Conservation (phyloP, 2,329 filamentous ascomycete species). For the Colletotrichum sp. region DNA sequence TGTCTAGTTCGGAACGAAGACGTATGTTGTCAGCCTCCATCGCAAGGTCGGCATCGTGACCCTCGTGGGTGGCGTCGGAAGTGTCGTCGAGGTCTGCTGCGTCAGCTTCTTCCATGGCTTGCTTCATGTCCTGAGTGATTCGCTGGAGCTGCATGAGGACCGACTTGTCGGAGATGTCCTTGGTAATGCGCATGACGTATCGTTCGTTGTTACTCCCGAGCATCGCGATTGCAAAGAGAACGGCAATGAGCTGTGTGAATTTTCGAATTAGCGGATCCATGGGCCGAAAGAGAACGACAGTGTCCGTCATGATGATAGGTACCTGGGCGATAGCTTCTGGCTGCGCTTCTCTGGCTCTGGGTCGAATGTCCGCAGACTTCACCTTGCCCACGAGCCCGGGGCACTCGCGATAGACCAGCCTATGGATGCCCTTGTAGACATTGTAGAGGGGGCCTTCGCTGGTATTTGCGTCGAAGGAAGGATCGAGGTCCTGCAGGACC, state of each 20-base stretch:
- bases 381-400: conserved; percentile 57
- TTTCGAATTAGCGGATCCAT: conserved; percentile 25
- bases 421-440: conserved; percentile 59
- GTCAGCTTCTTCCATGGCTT: conserved; percentile 36
- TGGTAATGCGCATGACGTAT: conserved; percentile 53
- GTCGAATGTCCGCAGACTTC: conserved; percentile 60
- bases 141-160: conserved; percentile 51
- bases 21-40: conserved; percentile 61
- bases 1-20: conserved; percentile 56
- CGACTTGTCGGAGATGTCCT: conserved; percentile 36
- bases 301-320: conserved; percentile 23
- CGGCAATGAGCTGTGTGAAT: conserved; percentile 61
- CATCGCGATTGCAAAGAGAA: conserved; percentile 66
- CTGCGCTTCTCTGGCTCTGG: conserved; percentile 62
- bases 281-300: not conserved
- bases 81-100: conserved; percentile 39
- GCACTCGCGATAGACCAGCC: conserved; percentile 60
- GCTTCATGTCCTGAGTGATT: conserved; percentile 47
- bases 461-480: conserved; percentile 50
- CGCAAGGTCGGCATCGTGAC: conserved; percentile 59
- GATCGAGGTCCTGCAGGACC: conserved; percentile 63
- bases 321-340: conserved; percentile 59
- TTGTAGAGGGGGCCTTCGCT: conserved; percentile 43
- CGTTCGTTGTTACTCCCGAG: conserved; percentile 60
- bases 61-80: conserved; percentile 44